Conservation (phyloP, 169 alveolate genomes). For the Plasmodium yoelii region DNA sequence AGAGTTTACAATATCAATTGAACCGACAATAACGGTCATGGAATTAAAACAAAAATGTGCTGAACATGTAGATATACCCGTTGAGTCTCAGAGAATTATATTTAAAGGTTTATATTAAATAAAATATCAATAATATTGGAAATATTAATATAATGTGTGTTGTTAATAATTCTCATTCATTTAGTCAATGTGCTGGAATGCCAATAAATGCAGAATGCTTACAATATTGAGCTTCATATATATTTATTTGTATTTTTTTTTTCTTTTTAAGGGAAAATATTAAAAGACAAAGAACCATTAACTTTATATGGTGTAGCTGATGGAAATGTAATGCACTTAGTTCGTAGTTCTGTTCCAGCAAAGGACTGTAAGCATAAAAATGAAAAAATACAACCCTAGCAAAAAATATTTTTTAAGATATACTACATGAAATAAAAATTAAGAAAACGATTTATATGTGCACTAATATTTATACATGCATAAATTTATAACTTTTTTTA, state of each 20-base stretch:
- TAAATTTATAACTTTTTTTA: conserved; percentile 12
- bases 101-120: conserved; percentile 83
- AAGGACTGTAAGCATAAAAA: conserved; percentile 73
- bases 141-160: no score
- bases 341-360: conserved; percentile 87
- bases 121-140: neutral
- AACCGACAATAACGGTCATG: conserved; percentile 79
- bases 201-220: neutral
- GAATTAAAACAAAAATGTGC: conserved; percentile 86
- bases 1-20: conserved; percentile 81
- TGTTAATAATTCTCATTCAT: no score
- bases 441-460: conserved; percentile 10
- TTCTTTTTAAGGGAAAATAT: conserved; percentile 85
- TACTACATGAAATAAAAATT: conserved; percentile 2
- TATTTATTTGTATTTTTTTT: conserved; percentile 14
- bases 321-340: conserved; percentile 93
- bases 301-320: conserved; percentile 85
- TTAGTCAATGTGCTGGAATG: no score
- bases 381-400: conserved; percentile 52
- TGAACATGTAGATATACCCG: conserved; percentile 84
- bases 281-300: conserved; percentile 90
- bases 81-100: conserved; percentile 86
- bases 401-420: neutral
- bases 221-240: neutral
- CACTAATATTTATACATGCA: conserved; percentile 44